Evolutionary conservation across 2,329 filamentous ascomycete species (phyloP), one percentile per base, ranked within the genome.

Genomic region (Amesomyces nigricolor): DNA sequence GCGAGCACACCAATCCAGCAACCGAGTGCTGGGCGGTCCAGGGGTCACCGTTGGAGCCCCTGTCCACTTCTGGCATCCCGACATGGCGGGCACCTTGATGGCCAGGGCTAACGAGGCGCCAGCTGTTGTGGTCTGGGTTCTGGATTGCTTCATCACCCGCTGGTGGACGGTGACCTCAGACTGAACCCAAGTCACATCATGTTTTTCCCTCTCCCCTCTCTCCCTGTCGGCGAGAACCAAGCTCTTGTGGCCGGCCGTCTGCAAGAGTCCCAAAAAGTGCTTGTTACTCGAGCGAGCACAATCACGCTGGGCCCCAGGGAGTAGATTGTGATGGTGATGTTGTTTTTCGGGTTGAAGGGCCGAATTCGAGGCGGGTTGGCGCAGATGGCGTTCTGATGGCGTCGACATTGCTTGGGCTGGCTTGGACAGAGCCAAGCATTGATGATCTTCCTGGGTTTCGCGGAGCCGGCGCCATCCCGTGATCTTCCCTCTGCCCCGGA

Each of bases 301-400:
- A 26, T n/a, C 42, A 43, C 29, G 26, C 47, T 2, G 26, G 26
- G 44, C 17, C 26, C 39, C 47, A 52, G 56, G 53, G 51, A 47
- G 42, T 14, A 29, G 8, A 44, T 30, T 44, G 47, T 53, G 45
- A 51, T 42, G 37, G 22, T 30, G 30, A 16, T 17, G n/a, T 30
- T 35, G 44, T 55, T 47, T 43, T 50, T 44, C 26, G 45, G 39
- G 19, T 49, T 52, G 61, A 63, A 64, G 62, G 61, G 53, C 62
- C 62, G 62, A 63, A 58, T 64, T 56, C 52, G 43, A 53, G 17
- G 16, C 58, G 58, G 60, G 56, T 57, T 46, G 46, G 37, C 56
- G 55, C 58, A 57, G 51, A 56, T 60, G 61, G 61, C 61, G 55
- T 53, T 57, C 19, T 43, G 47, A 58, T 54, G 54, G 57, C 54